Percentiles rank a stretch among this genome's conserved stretches.
Evolutionary conservation across 805 yeast genomes (phyloP).

Genomic region (Lachancea mirantina): DNA sequence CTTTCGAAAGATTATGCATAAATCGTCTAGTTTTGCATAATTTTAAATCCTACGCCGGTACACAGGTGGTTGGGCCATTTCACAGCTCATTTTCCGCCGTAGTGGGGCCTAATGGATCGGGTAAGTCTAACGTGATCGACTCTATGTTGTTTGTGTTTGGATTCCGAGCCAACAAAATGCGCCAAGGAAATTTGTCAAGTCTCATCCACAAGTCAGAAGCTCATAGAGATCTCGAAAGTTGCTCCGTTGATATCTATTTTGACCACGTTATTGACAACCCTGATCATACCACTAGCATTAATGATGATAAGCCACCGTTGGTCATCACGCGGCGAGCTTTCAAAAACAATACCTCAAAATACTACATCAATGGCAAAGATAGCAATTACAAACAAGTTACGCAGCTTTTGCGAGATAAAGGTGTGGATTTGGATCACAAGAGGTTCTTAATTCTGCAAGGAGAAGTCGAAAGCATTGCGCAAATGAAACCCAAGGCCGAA

Average conservation of each 20-base stretch:
- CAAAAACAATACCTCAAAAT: constrained; percentile 68
- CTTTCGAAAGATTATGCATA: constrained; percentile 58
- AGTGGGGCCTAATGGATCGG: constrained; percentile 98
- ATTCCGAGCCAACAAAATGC: constrained; percentile 91
- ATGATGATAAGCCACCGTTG: constrained; percentile 49
- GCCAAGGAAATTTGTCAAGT: constrained; percentile 90
- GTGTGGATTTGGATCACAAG: constrained; percentile 91
- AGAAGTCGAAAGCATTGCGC: constrained; percentile 96
- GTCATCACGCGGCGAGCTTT: constrained; percentile 76
- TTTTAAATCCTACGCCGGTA: constrained; percentile 94
- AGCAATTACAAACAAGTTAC: constrained; percentile 80
- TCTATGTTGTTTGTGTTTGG: constrained; percentile 96
- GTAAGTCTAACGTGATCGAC: constrained; percentile 95
- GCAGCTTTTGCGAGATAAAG: constrained; percentile 61
- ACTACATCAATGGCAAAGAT: constrained; percentile 60
- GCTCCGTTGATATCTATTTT: constrained; percentile 90
- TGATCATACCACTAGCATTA: constrained; percentile 37
- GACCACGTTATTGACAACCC: constrained; percentile 61
- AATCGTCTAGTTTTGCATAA: constrained; percentile 65
- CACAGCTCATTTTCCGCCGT: constrained; percentile 91
- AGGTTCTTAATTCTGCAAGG: constrained; percentile 93
- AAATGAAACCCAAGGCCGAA: constrained; percentile 97
- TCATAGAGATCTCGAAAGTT: constrained; percentile 56
- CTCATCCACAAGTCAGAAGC: constrained; percentile 85
- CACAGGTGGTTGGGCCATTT: constrained; percentile 90